These are phyloP conservation scores for Penicillium nucicola DNA, from an alignment of 495 filamentous ascomycete species.

Conservation along the genomic window DNA sequence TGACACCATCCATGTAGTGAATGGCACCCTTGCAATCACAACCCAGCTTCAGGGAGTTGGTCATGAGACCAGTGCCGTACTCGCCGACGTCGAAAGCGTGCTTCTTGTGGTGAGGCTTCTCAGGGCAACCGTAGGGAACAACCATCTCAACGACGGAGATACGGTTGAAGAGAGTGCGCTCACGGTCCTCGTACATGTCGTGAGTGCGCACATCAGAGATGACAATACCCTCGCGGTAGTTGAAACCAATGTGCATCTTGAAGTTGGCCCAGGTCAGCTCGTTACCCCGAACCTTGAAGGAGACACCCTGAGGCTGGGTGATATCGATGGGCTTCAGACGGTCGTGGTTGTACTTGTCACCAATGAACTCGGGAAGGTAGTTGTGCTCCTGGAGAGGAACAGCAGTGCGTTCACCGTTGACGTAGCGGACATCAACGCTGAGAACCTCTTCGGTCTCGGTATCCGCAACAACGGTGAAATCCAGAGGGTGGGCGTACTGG, in stretches of 20 bases:
- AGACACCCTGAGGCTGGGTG: slow-evolving; percentile 37
- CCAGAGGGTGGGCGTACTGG: slow-evolving; percentile 39
- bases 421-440: slow-evolving; percentile 85
- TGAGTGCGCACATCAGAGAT: slow-evolving; percentile 89
- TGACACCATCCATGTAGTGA: slow-evolving; percentile 63
- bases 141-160: slow-evolving; percentile 73
- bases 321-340: slow-evolving; percentile 40
- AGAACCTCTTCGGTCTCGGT: slow-evolving; percentile 93
- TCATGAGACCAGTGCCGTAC: slow-evolving; percentile 68
- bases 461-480: slow-evolving; percentile 35
- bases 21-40: slow-evolving; percentile 74
- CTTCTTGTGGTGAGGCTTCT: slow-evolving; percentile 71
- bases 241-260: slow-evolving; percentile 65
- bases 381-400: slow-evolving; percentile 53
- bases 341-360: slow-evolving; percentile 32
- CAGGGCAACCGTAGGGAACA: slow-evolving; percentile 72
- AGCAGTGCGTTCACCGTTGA: slow-evolving; percentile 62
- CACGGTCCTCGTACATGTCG: slow-evolving; percentile 77
- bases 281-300: slow-evolving; percentile 39
- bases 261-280: slow-evolving; percentile 37
- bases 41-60: slow-evolving; percentile 69
- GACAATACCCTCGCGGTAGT: slow-evolving; percentile 91
- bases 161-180: slow-evolving; percentile 71
- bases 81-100: slow-evolving; percentile 79
- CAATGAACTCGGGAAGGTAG: slow-evolving; percentile 43